Percentiles rank a stretch among this genome's conserved stretches.
These are phyloP conservation scores for Calonectria ilicicola DNA, from an alignment of 2,329 filamentous ascomycete species.

Conservation along the genomic window DNA sequence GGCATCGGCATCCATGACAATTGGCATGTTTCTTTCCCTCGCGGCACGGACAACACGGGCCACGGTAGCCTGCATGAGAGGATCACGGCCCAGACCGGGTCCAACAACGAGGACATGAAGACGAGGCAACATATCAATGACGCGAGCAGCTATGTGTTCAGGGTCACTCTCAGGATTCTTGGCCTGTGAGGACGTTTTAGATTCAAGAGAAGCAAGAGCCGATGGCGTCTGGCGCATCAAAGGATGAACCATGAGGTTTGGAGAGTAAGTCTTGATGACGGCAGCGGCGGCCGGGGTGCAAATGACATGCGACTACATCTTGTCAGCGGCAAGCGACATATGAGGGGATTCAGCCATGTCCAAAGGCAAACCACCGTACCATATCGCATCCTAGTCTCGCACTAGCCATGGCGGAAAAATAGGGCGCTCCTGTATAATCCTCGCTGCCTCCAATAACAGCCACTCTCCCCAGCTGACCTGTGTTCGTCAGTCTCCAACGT, in stretches of 20 bases:
- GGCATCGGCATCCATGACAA: conserved; percentile 94
- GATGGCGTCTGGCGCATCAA: conserved; percentile 82
- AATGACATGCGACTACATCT: conserved; percentile 84
- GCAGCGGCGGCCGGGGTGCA: conserved; percentile 88
- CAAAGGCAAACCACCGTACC: conserved; percentile 61
- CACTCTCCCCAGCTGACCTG: conserved; percentile 91
- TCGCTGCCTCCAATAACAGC: conserved; percentile 95
- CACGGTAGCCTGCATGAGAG: conserved; percentile 89
- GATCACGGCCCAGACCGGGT: conserved; percentile 90
- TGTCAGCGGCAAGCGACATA: conserved; percentile 9
- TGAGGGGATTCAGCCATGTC: background rate
- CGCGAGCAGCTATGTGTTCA: conserved; percentile 70
- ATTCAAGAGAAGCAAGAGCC: conserved; percentile 57
- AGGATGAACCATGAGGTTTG: conserved; percentile 98
- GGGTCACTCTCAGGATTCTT: conserved; percentile 63
- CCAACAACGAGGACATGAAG: conserved; percentile 95
- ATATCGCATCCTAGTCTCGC: conserved; percentile 91
- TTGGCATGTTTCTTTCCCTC: conserved; percentile 75
- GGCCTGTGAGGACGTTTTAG: conserved; percentile 45
- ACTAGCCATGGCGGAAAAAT: conserved; percentile 98
- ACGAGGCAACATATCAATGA: conserved; percentile 85
- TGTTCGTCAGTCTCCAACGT: conserved; percentile 28
- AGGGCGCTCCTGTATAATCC: conserved; percentile 97
- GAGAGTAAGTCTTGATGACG: conserved; percentile 98
- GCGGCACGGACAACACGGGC: conserved; percentile 84